Base-by-base conservation (phyloP, 2,329 filamentous ascomycete genomes). In the Coleophoma cylindrospora region DNA sequence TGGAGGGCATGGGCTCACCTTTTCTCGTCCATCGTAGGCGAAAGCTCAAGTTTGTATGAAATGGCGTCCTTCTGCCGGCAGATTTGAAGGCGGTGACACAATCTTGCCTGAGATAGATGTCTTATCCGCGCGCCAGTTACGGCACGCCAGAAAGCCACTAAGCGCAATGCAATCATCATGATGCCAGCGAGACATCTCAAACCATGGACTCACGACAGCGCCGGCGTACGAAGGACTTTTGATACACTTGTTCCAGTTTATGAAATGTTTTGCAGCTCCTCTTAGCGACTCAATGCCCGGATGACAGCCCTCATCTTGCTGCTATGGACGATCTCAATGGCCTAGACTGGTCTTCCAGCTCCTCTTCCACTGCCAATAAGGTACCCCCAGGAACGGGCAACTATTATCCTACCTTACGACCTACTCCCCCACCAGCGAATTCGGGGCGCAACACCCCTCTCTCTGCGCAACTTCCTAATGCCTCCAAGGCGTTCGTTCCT, bases 251-350 rank as follows among this genome's bases (percentile, higher is more conserved):
- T 3, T 27, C 27, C 6, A 10, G 27, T 6, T 27, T 10, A 27
- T 27, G 27, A 27, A 27, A 27, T 27, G 27, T 5, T 27, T 27
- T 10, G 7, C 7, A 27, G 6, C 27, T 27, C 27, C 27, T 27
- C 27, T 27, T 43, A 37, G 47, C 27, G 41, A 48, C 36, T 56
- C 40, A 49, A 58, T 57, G 49, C 47, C 19, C 45, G 37, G 50
- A 27, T 43, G 46, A 43, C 32, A 43, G 14, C 27, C 41, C 19
- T 45, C 27, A 32, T 7, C 34, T 45, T 32, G 22, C 13, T 32
- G 70, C 62, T 50, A 85, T 85, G 81, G 78, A 84, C 58, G 80
- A 85, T 67, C 75, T 84, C 45, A 75, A 77, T 44, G 74, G 77
- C 56, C 71, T 84, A 59, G 77, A 78, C 67, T 85, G 80, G 80